Percentiles rank a stretch among this genome's conserved stretches.
These are phyloP conservation scores for Chaetoceros tenuissimus DNA, from an alignment of 108 stramenopile genomes.

Conservation along the genomic window DNA sequence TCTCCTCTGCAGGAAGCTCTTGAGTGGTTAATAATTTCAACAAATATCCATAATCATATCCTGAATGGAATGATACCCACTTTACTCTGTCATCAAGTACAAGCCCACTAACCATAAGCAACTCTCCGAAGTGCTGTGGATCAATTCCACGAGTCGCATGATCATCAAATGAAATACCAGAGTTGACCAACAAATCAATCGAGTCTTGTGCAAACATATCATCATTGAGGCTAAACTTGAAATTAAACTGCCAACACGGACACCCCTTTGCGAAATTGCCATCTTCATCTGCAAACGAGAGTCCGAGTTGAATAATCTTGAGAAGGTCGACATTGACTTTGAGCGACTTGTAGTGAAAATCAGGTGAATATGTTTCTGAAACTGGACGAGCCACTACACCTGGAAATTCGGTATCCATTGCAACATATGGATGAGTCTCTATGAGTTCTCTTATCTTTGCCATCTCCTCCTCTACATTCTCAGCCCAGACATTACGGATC, in stretches of 20 bases:
- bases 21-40: conserved; percentile 85
- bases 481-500: conserved; percentile 91
- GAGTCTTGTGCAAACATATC: conserved; percentile 99
- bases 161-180: conserved; percentile 92
- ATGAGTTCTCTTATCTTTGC: conserved; percentile 85
- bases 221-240: conserved; percentile 85
- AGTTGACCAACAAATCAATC: conserved; percentile 90
- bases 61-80: conserved; percentile 97
- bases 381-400: conserved; percentile 99
- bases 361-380: conserved; percentile 80
- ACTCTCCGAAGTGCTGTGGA: conserved; percentile 91
- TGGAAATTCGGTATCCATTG: conserved; percentile 99
- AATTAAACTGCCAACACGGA: conserved; percentile 99
- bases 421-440: conserved; percentile 92
- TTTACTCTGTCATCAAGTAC: conserved; percentile 92
- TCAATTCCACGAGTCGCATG: conserved; percentile 93
- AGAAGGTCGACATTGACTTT: conserved; percentile 98
- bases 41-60: conserved; percentile 97
- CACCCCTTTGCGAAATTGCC: conserved; percentile 89
- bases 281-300: conserved; percentile 88
- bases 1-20: conserved; percentile 74
- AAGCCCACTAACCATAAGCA: conserved; percentile 94
- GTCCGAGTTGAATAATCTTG: conserved; percentile 96
- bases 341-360: conserved; percentile 96
- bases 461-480: conserved; percentile 93